Evolutionary conservation across 2,329 filamentous ascomycete species (phyloP).

Genomic region (Fusarium sp.): DNA sequence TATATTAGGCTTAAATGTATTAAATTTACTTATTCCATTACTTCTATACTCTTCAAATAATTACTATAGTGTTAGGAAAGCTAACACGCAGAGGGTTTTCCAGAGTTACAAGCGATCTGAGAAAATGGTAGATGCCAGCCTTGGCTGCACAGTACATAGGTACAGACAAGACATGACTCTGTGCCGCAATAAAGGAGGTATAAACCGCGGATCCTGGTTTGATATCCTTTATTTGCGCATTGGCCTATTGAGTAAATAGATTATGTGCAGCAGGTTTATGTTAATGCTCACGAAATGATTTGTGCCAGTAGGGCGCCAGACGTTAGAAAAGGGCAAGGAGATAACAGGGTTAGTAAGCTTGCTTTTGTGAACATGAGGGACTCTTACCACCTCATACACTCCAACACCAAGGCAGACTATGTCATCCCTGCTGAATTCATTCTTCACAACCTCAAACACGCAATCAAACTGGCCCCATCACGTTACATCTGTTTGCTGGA

Average conservation of each 20-base stretch:
- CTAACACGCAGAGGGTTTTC: no score
- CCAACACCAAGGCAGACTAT: background rate
- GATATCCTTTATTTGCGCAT: background rate
- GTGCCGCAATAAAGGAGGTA: constrained; percentile 1
- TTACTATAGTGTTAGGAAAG: no score
- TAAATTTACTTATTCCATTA: no score
- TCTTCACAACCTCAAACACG: background rate
- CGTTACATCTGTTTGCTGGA: background rate
- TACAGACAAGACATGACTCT: background rate
- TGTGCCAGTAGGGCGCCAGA: background rate
- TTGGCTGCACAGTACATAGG: constrained; percentile 5
- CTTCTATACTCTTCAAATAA: no score
- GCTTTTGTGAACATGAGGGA: background rate
- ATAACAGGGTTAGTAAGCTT: background rate
- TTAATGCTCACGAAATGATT: background rate
- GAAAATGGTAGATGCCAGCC: background rate
- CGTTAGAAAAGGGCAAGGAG: background rate
- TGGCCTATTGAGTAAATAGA: background rate
- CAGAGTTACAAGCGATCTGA: background rate
- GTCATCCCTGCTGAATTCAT: background rate
- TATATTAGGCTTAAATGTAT: no score
- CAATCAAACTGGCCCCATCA: background rate
- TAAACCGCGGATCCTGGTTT: background rate
- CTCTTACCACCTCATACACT: background rate
- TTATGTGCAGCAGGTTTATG: background rate